Evolutionary conservation across 2,329 filamentous ascomycete species (phyloP).

Genomic region (Xylaria sp.): DNA sequence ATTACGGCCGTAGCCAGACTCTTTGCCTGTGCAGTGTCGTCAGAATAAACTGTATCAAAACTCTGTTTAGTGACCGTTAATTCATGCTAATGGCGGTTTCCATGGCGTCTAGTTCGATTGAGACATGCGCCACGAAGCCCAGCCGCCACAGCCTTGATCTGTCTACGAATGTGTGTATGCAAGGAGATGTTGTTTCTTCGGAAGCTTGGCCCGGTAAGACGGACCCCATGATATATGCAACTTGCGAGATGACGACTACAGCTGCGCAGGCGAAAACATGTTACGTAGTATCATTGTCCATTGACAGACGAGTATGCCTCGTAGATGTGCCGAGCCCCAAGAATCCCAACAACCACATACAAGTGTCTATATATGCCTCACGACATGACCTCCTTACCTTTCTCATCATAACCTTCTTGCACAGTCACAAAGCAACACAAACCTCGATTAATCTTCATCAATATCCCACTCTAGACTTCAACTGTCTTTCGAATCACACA

Average conservation of each 20-base stretch:
- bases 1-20: slow-evolving; percentile 12
- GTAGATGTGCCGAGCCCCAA: slow-evolving; percentile 1
- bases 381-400: slow-evolving; percentile 5
- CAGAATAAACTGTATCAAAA: slow-evolving; percentile 8
- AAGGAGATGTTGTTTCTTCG: slow-evolving; percentile 12
- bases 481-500: not conserved
- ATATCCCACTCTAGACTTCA: not conserved
- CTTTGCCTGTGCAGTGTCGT: slow-evolving; percentile 16
- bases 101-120: not conserved
- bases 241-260: slow-evolving; percentile 39
- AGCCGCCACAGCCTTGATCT: slow-evolving; percentile 5
- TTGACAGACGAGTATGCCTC: slow-evolving; percentile 5
- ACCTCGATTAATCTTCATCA: not conserved
- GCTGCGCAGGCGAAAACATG: slow-evolving; percentile 18
- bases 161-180: slow-evolving; percentile 17
- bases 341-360: slow-evolving; percentile 33
- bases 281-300: slow-evolving; percentile 6
- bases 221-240: slow-evolving; percentile 4
- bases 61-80: slow-evolving; percentile 4
- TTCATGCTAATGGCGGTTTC: slow-evolving; percentile 9
- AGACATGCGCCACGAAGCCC: not conserved
- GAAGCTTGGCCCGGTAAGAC: slow-evolving; percentile 16
- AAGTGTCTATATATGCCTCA: slow-evolving; percentile 40
- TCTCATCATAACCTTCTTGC: not conserved
- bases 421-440: not conserved